Conservation (phyloP, 257 asterid genomes). For the Nicotiana tabacum region DNA sequence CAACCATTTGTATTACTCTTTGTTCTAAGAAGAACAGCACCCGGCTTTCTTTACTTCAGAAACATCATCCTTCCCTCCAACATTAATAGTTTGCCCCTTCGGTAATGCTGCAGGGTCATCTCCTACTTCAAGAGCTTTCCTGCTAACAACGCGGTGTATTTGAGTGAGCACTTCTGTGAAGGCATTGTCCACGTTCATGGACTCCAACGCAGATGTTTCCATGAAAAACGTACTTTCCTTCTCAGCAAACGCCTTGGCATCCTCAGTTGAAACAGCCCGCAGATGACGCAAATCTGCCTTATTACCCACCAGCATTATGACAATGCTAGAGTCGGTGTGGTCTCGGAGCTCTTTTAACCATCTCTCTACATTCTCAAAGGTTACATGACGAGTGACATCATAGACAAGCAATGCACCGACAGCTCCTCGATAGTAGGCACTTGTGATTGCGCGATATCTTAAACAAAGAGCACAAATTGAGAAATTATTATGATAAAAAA, state of each 20-base stretch:
- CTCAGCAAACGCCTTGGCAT: constrained; percentile 9
- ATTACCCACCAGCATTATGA: constrained; percentile 11
- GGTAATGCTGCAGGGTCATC: constrained; percentile 9
- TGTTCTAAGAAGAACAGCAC: constrained; percentile 13
- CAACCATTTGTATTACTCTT: neutral
- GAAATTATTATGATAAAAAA: neutral
- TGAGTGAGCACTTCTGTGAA: constrained; percentile 15
- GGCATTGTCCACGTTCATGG: constrained; percentile 12
- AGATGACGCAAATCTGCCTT: constrained; percentile 18
- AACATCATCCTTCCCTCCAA: constrained; percentile 9
- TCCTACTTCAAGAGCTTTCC: constrained; percentile 14
- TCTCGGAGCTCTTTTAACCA: constrained; percentile 15
- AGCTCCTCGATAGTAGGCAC: constrained; percentile 13
- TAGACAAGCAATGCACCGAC: constrained; percentile 8
- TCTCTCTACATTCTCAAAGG: constrained; percentile 16
- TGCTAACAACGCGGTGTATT: constrained; percentile 12
- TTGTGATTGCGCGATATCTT: constrained; percentile 12
- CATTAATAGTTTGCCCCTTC: constrained; percentile 12
- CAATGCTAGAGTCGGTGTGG: constrained; percentile 7
- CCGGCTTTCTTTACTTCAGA: constrained; percentile 15
- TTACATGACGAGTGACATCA: constrained; percentile 10
- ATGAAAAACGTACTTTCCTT: constrained; percentile 15
- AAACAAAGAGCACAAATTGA: neutral
- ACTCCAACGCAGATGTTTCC: constrained; percentile 18
- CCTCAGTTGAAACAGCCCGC: constrained; percentile 7